These are phyloP conservation scores for Dorcoceras hygrometricum DNA, from an alignment of 257 asterid genomes.

Conservation along the genomic window DNA sequence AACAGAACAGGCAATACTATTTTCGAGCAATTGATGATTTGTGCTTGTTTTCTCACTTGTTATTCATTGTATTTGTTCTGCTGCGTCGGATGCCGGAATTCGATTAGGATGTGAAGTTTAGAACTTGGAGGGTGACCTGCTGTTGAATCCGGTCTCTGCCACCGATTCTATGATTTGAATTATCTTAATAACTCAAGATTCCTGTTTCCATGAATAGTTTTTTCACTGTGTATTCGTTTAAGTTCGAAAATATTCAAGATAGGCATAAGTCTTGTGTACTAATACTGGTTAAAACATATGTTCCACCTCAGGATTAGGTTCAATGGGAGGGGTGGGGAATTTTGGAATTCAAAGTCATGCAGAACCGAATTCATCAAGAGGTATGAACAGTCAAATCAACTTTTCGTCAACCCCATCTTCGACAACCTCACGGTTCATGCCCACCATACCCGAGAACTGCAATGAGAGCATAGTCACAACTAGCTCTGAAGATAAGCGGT, in stretches of 20 bases:
- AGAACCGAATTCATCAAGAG: constrained; percentile 32
- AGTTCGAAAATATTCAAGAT: background rate
- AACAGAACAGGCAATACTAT: background rate
- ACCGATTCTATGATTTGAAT: background rate
- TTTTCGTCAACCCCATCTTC: constrained; percentile 34
- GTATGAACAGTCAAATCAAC: constrained; percentile 31
- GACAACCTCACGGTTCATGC: constrained; percentile 40
- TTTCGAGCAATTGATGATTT: background rate
- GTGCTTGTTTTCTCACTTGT: background rate
- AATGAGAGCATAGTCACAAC: constrained; percentile 26
- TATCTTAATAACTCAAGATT: background rate
- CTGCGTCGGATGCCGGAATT: background rate
- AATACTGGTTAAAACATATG: background rate
- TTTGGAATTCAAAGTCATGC: constrained; percentile 26
- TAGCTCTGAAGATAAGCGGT: constrained; percentile 17
- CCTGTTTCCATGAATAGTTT: background rate
- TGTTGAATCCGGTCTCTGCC: background rate
- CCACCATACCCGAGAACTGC: constrained; percentile 42
- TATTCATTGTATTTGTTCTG: background rate
- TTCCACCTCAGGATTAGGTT: constrained; percentile 38
- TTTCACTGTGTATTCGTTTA: background rate
- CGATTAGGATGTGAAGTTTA: background rate
- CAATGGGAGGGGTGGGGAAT: constrained; percentile 35
- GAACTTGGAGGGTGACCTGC: background rate
- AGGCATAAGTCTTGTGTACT: background rate